A percentile compares a stretch with the other conserved stretches of the same genome.
These are phyloP conservation scores for Primulina eburnea DNA, from an alignment of 257 asterid species.

Conservation along the genomic window DNA sequence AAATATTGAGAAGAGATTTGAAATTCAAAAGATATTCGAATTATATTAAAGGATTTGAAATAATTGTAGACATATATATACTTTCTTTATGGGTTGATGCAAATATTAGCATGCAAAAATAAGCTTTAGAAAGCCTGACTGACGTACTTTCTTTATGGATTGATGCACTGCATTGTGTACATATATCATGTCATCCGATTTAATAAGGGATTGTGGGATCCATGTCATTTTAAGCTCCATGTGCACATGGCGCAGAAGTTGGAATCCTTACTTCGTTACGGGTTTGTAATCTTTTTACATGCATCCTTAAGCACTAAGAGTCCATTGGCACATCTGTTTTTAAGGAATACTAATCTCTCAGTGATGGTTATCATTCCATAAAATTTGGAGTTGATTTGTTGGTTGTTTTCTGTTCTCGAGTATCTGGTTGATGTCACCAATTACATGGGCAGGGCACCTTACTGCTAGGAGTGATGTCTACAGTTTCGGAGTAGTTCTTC, in stretches of 20 bases:
- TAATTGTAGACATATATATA: no score
- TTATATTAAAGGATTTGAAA: no score
- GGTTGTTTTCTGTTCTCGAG: neutral
- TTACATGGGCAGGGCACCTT: slow-evolving; percentile 77
- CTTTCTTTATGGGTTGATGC: no score
- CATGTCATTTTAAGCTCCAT: neutral
- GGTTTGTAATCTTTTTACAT: neutral
- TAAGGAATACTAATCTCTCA: neutral
- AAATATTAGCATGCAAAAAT: neutral
- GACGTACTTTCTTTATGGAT: no score
- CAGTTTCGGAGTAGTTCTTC: slow-evolving; percentile 97
- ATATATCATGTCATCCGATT: neutral
- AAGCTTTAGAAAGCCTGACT: neutral
- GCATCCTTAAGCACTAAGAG: neutral
- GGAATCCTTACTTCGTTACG: neutral
- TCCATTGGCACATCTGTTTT: neutral
- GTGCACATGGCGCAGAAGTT: neutral
- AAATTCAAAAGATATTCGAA: no score
- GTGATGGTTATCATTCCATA: neutral
- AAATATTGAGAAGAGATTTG: no score
- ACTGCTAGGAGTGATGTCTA: slow-evolving; percentile 98
- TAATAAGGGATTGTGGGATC: no score
- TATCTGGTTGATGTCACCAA: slow-evolving; percentile 22
- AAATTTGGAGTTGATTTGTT: slow-evolving; percentile 5
- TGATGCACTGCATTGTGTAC: no score